phyloP scores from a whole-genome alignment of 768 basidiomycete genomes.

The Boletus subcaerulescens region DNA sequence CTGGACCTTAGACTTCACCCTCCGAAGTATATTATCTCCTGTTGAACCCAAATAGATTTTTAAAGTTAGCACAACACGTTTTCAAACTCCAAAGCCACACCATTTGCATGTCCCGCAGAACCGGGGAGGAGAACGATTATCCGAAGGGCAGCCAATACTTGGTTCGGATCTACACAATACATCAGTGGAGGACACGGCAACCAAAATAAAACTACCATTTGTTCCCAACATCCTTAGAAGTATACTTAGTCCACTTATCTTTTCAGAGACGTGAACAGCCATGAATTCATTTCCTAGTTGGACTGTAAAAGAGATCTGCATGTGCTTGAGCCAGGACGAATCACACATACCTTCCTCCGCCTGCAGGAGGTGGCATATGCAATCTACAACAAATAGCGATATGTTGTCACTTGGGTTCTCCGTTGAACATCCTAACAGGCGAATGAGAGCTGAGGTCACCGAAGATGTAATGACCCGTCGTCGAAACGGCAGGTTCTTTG shows the following conservation, averaged over 20 bases:
- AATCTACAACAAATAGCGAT: not conserved
- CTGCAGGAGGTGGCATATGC: not conserved
- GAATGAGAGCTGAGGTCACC: not conserved
- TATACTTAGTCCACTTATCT: not conserved
- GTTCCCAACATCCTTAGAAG: not conserved
- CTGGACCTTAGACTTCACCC: too few species aligned
- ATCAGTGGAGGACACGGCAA: not conserved
- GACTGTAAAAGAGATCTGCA: not conserved
- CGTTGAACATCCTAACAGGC: not conserved
- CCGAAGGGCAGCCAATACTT: not conserved
- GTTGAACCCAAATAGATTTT: too few species aligned
- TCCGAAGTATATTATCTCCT: too few species aligned
- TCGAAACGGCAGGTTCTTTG: not conserved
- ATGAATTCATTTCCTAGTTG: too few species aligned
- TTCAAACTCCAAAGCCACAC: too few species aligned
- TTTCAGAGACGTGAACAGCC: not conserved
- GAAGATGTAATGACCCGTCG: not conserved
- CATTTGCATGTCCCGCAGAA: too few species aligned
- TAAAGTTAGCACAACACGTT: not conserved
- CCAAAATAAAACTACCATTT: not conserved
- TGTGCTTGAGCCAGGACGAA: not conserved
- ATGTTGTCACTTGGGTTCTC: not conserved
- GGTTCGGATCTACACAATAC: not conserved
- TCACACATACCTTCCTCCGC: not conserved
- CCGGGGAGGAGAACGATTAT: not conserved